These are phyloP conservation scores for Coniferiporia weirii DNA, from an alignment of 1,284 basidiomycete species.

Conservation along the genomic window DNA sequence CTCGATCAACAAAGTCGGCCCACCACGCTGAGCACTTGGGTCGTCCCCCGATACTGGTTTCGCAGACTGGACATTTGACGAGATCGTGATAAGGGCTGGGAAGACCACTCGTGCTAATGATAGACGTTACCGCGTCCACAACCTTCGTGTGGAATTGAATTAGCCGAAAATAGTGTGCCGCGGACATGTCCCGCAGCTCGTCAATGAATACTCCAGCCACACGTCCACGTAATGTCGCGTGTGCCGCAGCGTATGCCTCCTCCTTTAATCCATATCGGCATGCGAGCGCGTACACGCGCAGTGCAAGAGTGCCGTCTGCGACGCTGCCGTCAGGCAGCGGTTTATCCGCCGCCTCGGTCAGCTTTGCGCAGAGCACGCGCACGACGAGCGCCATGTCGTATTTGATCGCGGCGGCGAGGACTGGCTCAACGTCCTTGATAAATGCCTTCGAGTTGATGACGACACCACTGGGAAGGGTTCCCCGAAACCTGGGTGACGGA, in stretches of 20 bases:
- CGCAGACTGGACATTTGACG: not conserved
- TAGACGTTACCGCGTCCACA: not conserved
- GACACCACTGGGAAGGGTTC: not conserved
- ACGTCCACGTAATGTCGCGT: not conserved
- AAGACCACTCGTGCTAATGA: not conserved
- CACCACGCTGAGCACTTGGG: not conserved
- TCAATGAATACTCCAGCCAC: slow-evolving; percentile 1
- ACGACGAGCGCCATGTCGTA: slow-evolving; percentile 29
- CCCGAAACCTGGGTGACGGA: slow-evolving; percentile 24
- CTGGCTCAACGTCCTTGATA: slow-evolving; percentile 15
- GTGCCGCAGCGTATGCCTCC: slow-evolving; percentile 7
- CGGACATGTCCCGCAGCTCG: slow-evolving; percentile 9
- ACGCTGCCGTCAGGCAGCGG: not conserved
- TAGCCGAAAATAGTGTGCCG: slow-evolving; percentile 12
- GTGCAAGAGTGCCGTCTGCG: slow-evolving; percentile 4
- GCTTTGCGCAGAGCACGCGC: slow-evolving; percentile 40
- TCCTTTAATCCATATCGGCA: slow-evolving; percentile 6
- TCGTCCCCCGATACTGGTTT: not conserved
- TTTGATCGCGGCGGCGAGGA: slow-evolving; percentile 33
- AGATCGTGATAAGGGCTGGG: not conserved
- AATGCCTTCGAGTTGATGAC: slow-evolving; percentile 1
- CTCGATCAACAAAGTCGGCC: not conserved
- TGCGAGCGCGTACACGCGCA: slow-evolving; percentile 7
- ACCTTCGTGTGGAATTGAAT: slow-evolving; percentile 4
- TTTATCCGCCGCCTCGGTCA: slow-evolving; percentile 44